Evolutionary conservation across 2,329 filamentous ascomycete species (phyloP).

Genomic region (Didymella glomerata): DNA sequence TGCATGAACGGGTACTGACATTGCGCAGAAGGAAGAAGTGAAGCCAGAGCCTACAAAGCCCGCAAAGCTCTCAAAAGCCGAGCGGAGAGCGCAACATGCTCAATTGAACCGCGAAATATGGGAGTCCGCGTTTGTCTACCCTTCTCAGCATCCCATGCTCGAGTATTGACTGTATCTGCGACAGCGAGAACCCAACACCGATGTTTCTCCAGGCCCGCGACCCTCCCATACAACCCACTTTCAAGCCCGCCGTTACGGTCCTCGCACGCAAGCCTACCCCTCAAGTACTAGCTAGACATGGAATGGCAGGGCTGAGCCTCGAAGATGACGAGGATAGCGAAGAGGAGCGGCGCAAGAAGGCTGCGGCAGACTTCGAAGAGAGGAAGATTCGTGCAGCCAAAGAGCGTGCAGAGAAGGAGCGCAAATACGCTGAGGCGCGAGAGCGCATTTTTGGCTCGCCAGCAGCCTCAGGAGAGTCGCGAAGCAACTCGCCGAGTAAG

Average conservation of each 20-base stretch:
- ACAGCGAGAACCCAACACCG: slow-evolving; percentile 76
- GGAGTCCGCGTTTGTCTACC: slow-evolving; percentile 78
- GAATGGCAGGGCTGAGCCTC: slow-evolving; percentile 56
- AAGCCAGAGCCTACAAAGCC: slow-evolving; percentile 47
- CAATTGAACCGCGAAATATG: slow-evolving; percentile 87
- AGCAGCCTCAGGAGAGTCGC: slow-evolving; percentile 46
- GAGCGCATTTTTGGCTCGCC: slow-evolving; percentile 83
- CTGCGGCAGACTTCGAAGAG: slow-evolving; percentile 76
- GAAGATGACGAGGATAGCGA: slow-evolving; percentile 70
- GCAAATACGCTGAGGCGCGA: slow-evolving; percentile 85
- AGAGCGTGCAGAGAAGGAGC: slow-evolving; percentile 88
- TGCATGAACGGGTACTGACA: slow-evolving; percentile 29
- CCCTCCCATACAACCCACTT: slow-evolving; percentile 72
- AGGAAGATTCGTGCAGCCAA: slow-evolving; percentile 78
- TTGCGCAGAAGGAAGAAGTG: slow-evolving; percentile 47
- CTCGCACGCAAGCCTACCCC: slow-evolving; percentile 81
- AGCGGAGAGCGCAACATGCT: slow-evolving; percentile 79
- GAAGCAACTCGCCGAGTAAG: slow-evolving; percentile 47
- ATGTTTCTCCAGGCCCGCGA: slow-evolving; percentile 75
- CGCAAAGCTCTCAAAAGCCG: slow-evolving; percentile 71
- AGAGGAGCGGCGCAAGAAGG: slow-evolving; percentile 66
- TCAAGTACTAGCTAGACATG: slow-evolving; percentile 67
- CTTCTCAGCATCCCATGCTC: background rate
- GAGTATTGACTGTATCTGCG: slow-evolving; percentile 26
- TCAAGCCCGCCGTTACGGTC: slow-evolving; percentile 84